Conservation (phyloP, 768 basidiomycete species). For the Hypholoma fasciculare region DNA sequence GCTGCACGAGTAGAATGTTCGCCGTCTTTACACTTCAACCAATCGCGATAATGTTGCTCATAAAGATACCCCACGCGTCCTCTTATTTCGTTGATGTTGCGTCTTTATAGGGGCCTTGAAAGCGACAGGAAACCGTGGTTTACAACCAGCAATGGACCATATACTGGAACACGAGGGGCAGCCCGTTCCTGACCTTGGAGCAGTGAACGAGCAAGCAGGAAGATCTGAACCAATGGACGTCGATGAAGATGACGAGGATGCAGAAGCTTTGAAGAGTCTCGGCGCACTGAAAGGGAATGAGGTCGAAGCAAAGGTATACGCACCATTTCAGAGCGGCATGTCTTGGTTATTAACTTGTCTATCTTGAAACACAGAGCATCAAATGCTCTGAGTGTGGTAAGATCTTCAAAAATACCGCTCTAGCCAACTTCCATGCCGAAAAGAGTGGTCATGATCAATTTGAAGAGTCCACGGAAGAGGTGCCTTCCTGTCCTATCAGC, state of each 20-base stretch:
- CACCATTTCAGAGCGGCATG: not conserved
- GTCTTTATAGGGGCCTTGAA: conserved; percentile 75
- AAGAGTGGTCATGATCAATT: conserved; percentile 96
- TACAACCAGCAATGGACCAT: conserved; percentile 92
- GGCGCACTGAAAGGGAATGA: conserved; percentile 37
- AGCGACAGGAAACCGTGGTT: conserved; percentile 78
- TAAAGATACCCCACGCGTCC: not conserved
- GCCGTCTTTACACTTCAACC: conserved; percentile 23
- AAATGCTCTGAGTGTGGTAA: conserved; percentile 86
- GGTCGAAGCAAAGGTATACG: conserved; percentile 65
- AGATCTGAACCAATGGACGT: conserved; percentile 41
- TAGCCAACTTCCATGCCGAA: conserved; percentile 92
- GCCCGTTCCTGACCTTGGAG: conserved; percentile 64
- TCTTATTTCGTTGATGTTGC: conserved; percentile 8
- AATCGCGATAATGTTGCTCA: not conserved
- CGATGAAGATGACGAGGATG: conserved; percentile 77
- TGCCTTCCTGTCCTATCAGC: conserved; percentile 22
- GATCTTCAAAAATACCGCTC: conserved; percentile 79
- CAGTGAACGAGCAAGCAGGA: conserved; percentile 36
- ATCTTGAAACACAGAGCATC: conserved; percentile 59
- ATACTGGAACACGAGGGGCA: conserved; percentile 79
- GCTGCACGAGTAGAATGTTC: conserved; percentile 81
- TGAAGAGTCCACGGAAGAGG: conserved; percentile 95
- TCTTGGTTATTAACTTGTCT: not conserved
- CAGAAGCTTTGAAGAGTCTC: conserved; percentile 57